Percentiles rank a stretch among this genome's conserved stretches.
Evolutionary conservation across 2,329 filamentous ascomycete species (phyloP).

Genomic region (Microdochium nivale): DNA sequence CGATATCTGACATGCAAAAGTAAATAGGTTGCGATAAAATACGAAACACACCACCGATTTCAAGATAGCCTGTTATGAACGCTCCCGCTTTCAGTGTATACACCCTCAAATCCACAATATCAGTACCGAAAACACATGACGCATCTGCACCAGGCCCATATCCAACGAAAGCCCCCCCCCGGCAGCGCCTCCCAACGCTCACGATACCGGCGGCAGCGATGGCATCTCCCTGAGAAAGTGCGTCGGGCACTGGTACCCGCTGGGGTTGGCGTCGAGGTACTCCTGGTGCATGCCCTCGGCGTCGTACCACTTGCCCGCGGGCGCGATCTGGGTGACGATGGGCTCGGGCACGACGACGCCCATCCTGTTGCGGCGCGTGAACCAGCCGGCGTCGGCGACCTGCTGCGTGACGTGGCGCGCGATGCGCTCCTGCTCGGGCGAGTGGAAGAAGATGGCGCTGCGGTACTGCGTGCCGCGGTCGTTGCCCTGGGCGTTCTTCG

Average conservation of each 20-base stretch:
- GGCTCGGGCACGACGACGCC: constrained; percentile 43
- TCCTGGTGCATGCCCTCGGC: constrained; percentile 93
- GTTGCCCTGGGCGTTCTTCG: constrained; percentile 72
- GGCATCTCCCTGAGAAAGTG: constrained; percentile 57
- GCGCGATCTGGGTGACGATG: constrained; percentile 59
- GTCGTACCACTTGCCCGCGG: constrained; percentile 84
- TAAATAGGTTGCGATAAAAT: too few species aligned
- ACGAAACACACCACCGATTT: too few species aligned
- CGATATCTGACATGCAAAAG: too few species aligned
- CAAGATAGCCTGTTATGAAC: too few species aligned
- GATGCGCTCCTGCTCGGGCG: constrained; percentile 68
- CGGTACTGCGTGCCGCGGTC: constrained; percentile 88
- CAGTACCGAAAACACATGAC: too few species aligned
- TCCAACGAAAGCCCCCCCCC: too few species aligned
- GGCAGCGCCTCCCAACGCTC: too few species aligned
- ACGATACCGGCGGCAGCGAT: constrained; percentile 33
- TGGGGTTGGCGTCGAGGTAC: constrained; percentile 61
- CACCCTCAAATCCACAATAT: too few species aligned
- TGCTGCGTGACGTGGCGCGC: constrained; percentile 71
- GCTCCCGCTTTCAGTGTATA: too few species aligned
- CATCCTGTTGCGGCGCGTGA: constrained; percentile 65
- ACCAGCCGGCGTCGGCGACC: constrained; percentile 47
- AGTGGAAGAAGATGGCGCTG: constrained; percentile 82
- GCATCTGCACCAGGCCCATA: too few species aligned
- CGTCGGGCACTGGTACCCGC: constrained; percentile 79